These are phyloP conservation scores for Nemophila menziesii DNA, from an alignment of 257 asterid species.

Conservation along the genomic window DNA sequence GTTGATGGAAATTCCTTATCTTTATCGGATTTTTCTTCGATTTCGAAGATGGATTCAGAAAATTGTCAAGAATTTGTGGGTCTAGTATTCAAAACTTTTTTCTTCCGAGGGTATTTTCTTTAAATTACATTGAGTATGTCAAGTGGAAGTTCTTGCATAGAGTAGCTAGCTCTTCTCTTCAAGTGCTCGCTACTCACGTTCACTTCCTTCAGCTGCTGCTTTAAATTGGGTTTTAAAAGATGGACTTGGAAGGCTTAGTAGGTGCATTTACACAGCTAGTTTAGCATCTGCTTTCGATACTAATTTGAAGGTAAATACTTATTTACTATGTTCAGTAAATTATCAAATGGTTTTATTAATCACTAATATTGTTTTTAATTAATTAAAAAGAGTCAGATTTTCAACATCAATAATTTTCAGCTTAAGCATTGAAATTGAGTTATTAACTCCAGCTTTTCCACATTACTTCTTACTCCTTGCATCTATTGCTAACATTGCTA, in stretches of 20 bases:
- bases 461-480: conserved; percentile 81
- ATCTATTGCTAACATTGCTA: conserved; percentile 84
- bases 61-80: conserved; percentile 27
- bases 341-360: background rate
- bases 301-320: conserved; percentile 62
- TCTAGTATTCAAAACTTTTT: conserved; percentile 50
- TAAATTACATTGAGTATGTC: conserved; percentile 69
- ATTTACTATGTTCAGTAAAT: too few species aligned
- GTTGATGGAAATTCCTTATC: conserved; percentile 42
- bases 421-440: conserved; percentile 87
- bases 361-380: conserved; percentile 18
- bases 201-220: conserved; percentile 96
- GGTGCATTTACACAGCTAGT: conserved; percentile 90
- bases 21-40: conserved; percentile 25
- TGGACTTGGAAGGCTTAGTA: conserved; percentile 85
- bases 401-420: conserved; percentile 74
- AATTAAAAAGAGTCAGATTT: conserved; percentile 82
- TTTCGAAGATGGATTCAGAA: conserved; percentile 42
- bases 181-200: conserved; percentile 97
- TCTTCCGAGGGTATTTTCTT: conserved; percentile 61
- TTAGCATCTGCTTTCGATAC: conserved; percentile 94
- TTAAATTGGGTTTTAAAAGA: conserved; percentile 96
- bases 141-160: conserved; percentile 94
- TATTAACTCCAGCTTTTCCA: conserved; percentile 84
- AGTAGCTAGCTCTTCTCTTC: conserved; percentile 88